Base-by-base conservation (phyloP, 257 asterid genomes). In the Thymus quinquecostatus region DNA sequence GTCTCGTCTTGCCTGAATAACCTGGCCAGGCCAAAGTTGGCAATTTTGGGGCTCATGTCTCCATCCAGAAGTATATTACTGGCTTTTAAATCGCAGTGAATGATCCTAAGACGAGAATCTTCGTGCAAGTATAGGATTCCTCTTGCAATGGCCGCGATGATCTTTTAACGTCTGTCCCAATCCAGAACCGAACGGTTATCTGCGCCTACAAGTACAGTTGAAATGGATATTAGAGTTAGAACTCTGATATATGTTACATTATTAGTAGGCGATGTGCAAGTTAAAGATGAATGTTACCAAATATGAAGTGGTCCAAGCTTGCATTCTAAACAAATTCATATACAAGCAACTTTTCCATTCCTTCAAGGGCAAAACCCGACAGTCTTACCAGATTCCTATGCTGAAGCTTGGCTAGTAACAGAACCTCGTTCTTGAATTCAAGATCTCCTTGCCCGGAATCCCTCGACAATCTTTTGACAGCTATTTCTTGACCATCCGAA, bases 21-120 rank as follows among this genome's bases (percentile, higher is more conserved):
- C 53, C 76, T 79, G 5, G 90, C 92, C 82, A 82, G 75, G 11
- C 90, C 90, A 74, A 86, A 88, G 64, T 88, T 91, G 0, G 84
- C 74, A 2, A 88, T 83, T 74, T 86, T 86, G 0, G 89, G 82
- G 30, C 83, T 81, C 88, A 86, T 77, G 69, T 9, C 78, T 4
- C 51, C 72, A 38, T 86, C 90, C 30, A 86, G 5, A 10, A 84
- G 84, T 65, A 86, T 33, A 48, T 86, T 88, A 10, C 83, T 72
- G 59, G 76, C 78, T 72, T 81, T 86, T 1, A 84, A 69, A 47
- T 84, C 88, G 1, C 85, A 86, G 2, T 86, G 95, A 69, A 84
- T 81, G 45, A 86, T 80, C 21, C 53, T 64, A 5, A 81, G 53
- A 10, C 83, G 73, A 58, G 92, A 86, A 64, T 84, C 89, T 58